Conservation (phyloP, 352 stramenopile genomes). For the Phytophthora pinifolia region DNA sequence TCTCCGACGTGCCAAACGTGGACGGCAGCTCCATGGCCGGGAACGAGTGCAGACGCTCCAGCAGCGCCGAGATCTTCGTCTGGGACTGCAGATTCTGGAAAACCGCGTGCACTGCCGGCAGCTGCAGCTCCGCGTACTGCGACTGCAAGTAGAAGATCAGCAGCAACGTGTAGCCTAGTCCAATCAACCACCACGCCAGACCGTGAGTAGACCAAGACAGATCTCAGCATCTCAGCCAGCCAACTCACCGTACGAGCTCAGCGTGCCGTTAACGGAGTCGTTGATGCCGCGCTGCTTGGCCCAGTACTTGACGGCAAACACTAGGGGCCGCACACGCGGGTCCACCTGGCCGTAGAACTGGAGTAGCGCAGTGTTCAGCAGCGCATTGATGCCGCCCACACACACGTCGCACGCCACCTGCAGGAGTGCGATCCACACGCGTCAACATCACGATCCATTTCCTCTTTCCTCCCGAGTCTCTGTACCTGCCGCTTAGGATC, state of each 20-base stretch:
- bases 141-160: conserved; percentile 97
- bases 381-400: conserved; percentile 63
- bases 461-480: neutral
- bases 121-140: conserved; percentile 45
- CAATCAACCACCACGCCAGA: neutral
- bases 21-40: conserved; percentile 41
- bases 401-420: conserved; percentile 75
- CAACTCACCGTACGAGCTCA: conserved; percentile 94
- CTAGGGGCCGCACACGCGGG: conserved; percentile 87
- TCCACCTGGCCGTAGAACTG: conserved; percentile 73
- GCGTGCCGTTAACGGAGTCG: conserved; percentile 94
- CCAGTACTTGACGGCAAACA: conserved; percentile 98
- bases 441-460: neutral
- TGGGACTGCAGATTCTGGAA: conserved; percentile 83
- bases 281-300: conserved; percentile 97
- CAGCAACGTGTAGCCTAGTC: conserved; percentile 95
- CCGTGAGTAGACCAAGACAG: conserved; percentile 5
- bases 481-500: conserved; percentile 52
- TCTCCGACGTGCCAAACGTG: conserved; percentile 63
- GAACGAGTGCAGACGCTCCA: conserved; percentile 73
- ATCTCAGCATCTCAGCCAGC: neutral
- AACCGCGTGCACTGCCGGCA: conserved; percentile 45
- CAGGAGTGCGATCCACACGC: neutral
- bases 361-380: conserved; percentile 83
- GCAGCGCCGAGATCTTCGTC: conserved; percentile 86